Evolutionary conservation across 805 yeast genomes (phyloP).

Genomic region (Saturnispora mendoncae): DNA sequence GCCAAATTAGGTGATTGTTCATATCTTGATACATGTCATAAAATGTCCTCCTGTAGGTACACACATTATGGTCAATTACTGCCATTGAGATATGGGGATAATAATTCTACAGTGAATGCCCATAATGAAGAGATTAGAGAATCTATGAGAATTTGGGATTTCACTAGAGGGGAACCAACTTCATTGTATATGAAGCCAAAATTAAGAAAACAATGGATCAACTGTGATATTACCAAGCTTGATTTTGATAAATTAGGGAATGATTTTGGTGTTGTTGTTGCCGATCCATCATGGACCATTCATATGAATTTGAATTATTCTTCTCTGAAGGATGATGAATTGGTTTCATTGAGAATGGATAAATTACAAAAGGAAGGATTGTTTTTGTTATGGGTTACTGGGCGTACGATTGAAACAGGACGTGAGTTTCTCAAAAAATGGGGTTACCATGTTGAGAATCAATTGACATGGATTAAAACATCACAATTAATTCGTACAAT

Average conservation of each 20-base stretch:
- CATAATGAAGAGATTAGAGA: constrained; percentile 14
- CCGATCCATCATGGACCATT: constrained; percentile 96
- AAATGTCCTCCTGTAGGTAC: constrained; percentile 69
- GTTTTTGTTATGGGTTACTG: constrained; percentile 87
- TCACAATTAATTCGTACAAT: constrained; percentile 83
- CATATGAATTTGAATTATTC: constrained; percentile 80
- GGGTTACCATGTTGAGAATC: constrained; percentile 78
- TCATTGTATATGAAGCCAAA: constrained; percentile 19
- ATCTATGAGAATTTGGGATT: constrained; percentile 29
- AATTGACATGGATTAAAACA: constrained; percentile 83
- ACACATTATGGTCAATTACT: constrained; percentile 59
- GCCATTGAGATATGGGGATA: constrained; percentile 27
- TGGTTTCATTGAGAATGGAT: constrained; percentile 56
- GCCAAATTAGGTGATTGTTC: constrained; percentile 78
- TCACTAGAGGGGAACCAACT: constrained; percentile 40
- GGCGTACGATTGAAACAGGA: constrained; percentile 85
- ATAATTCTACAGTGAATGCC: constrained; percentile 1
- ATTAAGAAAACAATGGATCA: constrained; percentile 73
- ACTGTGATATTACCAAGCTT: constrained; percentile 69
- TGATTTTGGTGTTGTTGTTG: constrained; percentile 67
- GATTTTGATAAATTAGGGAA: constrained; percentile 68
- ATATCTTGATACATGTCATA: constrained; percentile 88
- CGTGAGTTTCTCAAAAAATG: constrained; percentile 64
- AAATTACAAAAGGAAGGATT: constrained; percentile 77
- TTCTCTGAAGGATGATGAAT: constrained; percentile 68